A percentile compares a stretch with the other conserved stretches of the same genome.
Evolutionary conservation across 2,329 filamentous ascomycete genomes (phyloP).

Genomic region (Rutstroemia sp.): DNA sequence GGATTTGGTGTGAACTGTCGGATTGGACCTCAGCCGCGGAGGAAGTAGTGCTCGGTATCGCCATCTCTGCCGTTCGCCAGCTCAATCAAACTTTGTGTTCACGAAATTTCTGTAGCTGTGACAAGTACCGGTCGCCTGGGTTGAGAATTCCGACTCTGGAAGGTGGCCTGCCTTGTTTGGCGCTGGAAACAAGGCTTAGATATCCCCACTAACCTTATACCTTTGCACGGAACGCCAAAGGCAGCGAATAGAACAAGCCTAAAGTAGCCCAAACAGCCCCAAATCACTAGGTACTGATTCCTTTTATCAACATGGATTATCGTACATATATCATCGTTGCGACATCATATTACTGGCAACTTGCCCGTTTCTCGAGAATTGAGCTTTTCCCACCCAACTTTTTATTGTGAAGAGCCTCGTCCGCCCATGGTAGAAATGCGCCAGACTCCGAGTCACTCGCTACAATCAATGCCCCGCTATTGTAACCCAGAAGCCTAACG

Average conservation of each 20-base stretch:
- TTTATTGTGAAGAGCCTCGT: background rate
- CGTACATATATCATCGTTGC: background rate
- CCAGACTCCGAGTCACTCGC: slow-evolving; percentile 1
- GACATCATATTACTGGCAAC: background rate
- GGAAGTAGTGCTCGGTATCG: slow-evolving; percentile 2
- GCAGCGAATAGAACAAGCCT: background rate
- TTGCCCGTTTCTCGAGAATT: background rate
- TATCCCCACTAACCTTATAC: background rate
- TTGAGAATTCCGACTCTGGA: background rate
- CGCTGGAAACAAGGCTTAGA: background rate
- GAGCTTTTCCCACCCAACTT: background rate
- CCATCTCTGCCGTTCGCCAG: background rate
- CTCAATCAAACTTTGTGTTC: background rate
- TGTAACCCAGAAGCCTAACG: slow-evolving; percentile 8
- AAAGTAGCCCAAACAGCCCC: background rate
- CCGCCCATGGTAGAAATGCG: slow-evolving; percentile 1
- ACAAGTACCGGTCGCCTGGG: no score
- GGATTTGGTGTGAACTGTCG: slow-evolving; percentile 2
- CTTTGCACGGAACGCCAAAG: background rate
- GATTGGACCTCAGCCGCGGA: background rate
- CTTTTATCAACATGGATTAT: slow-evolving; percentile 1
- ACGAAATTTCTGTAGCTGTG: background rate
- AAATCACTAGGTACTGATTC: background rate
- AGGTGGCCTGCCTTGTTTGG: background rate
- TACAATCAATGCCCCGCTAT: slow-evolving; percentile 9